phyloP scores from a whole-genome alignment of 2,329 filamentous ascomycete species.

The Neophaeococcomyces mojaviensis region DNA sequence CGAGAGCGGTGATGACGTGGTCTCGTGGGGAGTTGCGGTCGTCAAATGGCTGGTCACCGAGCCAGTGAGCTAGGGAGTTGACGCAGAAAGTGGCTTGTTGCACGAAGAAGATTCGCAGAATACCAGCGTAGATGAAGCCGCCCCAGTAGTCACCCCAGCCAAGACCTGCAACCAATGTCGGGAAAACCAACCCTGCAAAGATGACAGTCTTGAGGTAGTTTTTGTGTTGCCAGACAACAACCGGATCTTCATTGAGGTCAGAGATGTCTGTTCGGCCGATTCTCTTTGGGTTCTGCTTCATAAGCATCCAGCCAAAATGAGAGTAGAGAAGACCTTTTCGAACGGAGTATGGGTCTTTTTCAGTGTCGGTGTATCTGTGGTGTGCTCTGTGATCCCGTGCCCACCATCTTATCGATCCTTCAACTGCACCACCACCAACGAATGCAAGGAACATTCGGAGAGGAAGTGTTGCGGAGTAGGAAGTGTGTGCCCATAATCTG shows the following conservation, averaged over 20 bases:
- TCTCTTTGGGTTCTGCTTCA: constrained; percentile 87
- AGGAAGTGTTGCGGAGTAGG: constrained; percentile 68
- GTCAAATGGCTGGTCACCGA: constrained; percentile 86
- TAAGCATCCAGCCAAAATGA: constrained; percentile 83
- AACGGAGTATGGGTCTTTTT: constrained; percentile 86
- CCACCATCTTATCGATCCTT: constrained; percentile 87
- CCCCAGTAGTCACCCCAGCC: constrained; percentile 75
- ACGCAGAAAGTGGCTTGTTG: constrained; percentile 91
- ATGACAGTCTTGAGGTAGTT: constrained; percentile 76
- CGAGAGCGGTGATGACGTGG: constrained; percentile 75
- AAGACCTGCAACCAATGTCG: constrained; percentile 66
- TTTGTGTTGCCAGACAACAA: constrained; percentile 82
- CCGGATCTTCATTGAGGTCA: constrained; percentile 76
- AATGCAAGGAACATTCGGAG: constrained; percentile 76
- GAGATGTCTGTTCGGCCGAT: constrained; percentile 83
- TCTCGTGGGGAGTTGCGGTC: constrained; percentile 87
- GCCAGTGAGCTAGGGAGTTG: constrained; percentile 85
- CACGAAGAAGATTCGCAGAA: constrained; percentile 80
- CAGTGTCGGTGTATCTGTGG: constrained; percentile 86
- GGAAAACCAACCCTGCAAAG: constrained; percentile 69
- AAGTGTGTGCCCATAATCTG: constrained; percentile 77
- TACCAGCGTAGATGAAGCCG: constrained; percentile 77
- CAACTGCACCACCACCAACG: constrained; percentile 72
- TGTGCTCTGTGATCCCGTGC: constrained; percentile 78
- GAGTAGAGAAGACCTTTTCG: constrained; percentile 81